These are phyloP conservation scores for Entonaema liquescens DNA, from an alignment of 495 filamentous ascomycete species.

Conservation along the genomic window DNA sequence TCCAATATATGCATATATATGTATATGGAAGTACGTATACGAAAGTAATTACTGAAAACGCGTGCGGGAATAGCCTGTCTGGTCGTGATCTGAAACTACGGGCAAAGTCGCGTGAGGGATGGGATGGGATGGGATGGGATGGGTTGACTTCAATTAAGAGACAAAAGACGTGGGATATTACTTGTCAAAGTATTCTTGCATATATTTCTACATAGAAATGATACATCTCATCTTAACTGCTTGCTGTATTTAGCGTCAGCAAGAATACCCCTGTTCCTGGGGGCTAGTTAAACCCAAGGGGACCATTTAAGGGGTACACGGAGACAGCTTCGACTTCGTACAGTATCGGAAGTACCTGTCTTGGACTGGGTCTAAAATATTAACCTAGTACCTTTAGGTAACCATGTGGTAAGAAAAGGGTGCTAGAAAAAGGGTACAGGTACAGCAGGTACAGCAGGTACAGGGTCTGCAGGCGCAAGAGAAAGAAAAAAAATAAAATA, in stretches of 20 bases:
- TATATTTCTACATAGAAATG: not conserved
- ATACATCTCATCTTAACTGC: slow-evolving; percentile 30
- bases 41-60: not conserved
- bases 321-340: slow-evolving; percentile 2
- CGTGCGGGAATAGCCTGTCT: not conserved
- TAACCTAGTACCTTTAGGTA: not conserved
- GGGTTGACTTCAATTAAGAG: slow-evolving; percentile 8
- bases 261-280: slow-evolving; percentile 16
- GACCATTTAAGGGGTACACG: slow-evolving; percentile 12
- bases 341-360: slow-evolving; percentile 7
- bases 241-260: not conserved
- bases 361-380: slow-evolving; percentile 3
- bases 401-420: not conserved
- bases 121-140: too few species aligned
- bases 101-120: slow-evolving; percentile 32
- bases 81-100: slow-evolving; percentile 19
- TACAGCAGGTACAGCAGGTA: too few species aligned
- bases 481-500: slow-evolving; percentile 3
- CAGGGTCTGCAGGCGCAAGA: not conserved
- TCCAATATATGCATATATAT: not conserved
- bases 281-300: not conserved
- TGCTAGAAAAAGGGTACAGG: not conserved
- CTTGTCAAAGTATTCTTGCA: slow-evolving; percentile 3
- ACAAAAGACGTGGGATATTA: not conserved
- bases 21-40: not conserved